phyloP scores from a whole-genome alignment of 2,329 filamentous ascomycete species.

The Aureobasidium sp. region DNA sequence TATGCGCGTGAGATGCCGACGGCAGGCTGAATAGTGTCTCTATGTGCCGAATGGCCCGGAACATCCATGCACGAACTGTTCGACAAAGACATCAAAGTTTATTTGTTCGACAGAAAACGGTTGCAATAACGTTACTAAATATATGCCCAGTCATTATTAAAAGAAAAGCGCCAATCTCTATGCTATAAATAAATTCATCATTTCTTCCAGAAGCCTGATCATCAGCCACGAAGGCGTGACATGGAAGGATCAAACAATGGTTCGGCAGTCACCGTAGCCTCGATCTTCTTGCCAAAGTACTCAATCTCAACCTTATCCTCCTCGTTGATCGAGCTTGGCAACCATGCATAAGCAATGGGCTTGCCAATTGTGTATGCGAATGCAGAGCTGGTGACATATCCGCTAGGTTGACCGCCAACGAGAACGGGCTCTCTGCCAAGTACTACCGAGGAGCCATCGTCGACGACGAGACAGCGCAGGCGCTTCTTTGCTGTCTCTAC shows the following conservation, averaged over 20 bases:
- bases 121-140: background rate
- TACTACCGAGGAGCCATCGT: conserved; percentile 51
- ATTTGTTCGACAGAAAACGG: background rate
- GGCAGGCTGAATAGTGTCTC: too few species aligned
- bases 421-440: conserved; percentile 58
- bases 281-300: conserved; percentile 52
- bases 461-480: conserved; percentile 47
- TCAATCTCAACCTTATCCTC: conserved; percentile 52
- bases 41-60: too few species aligned
- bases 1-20: too few species aligned
- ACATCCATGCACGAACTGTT: too few species aligned
- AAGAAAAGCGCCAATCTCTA: conserved; percentile 12
- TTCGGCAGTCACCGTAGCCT: conserved; percentile 48
- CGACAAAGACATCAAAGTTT: too few species aligned
- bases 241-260: conserved; percentile 33
- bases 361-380: conserved; percentile 55
- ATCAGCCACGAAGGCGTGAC: conserved; percentile 14
- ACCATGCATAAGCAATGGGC: conserved; percentile 53
- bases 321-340: conserved; percentile 42
- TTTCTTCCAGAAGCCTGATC: conserved; percentile 1
- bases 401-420: conserved; percentile 39
- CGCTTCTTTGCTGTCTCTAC: conserved; percentile 31
- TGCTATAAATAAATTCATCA: conserved; percentile 6
- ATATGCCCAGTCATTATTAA: conserved; percentile 12
- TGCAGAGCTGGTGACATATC: conserved; percentile 55